These are phyloP conservation scores for Cordyceps farinosa DNA, from an alignment of 2,329 filamentous ascomycete species.

Conservation along the genomic window DNA sequence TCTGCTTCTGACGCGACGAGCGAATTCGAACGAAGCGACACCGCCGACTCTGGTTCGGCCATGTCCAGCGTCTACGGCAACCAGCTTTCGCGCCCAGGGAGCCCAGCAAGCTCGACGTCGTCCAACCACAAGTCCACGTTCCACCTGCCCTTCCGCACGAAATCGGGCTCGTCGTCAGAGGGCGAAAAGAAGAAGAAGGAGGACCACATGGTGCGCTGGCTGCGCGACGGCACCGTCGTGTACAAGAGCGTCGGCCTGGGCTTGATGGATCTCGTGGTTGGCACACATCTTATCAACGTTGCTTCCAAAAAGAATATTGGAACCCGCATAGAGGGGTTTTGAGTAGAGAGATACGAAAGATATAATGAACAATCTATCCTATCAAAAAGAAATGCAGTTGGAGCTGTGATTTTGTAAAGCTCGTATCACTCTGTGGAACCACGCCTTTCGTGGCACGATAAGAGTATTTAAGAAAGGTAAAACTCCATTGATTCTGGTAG, in stretches of 20 bases:
- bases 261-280: conserved; percentile 63
- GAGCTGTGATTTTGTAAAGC: no score
- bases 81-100: conserved; percentile 27
- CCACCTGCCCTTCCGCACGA: conserved; percentile 30
- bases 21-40: conserved; percentile 32
- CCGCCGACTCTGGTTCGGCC: conserved; percentile 32
- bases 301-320: conserved; percentile 55
- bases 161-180: conserved; percentile 26
- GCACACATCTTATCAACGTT: conserved; percentile 53
- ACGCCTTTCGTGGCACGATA: no score
- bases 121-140: conserved; percentile 34
- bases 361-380: not conserved
- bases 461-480: no score
- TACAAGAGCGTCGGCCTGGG: conserved; percentile 67
- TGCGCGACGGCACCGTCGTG: conserved; percentile 60
- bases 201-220: conserved; percentile 52
- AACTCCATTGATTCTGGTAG: no score
- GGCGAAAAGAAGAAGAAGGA: conserved; percentile 42
- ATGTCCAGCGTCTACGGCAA: conserved; percentile 40
- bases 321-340: conserved; percentile 51
- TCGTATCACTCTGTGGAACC: no score
- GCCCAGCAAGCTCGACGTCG: conserved; percentile 32
- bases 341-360: not conserved
- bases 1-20: conserved; percentile 29
- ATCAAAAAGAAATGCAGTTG: not conserved